These are phyloP conservation scores for Ephemerocybe angulata DNA, from an alignment of 768 basidiomycete species.

Conservation along the genomic window DNA sequence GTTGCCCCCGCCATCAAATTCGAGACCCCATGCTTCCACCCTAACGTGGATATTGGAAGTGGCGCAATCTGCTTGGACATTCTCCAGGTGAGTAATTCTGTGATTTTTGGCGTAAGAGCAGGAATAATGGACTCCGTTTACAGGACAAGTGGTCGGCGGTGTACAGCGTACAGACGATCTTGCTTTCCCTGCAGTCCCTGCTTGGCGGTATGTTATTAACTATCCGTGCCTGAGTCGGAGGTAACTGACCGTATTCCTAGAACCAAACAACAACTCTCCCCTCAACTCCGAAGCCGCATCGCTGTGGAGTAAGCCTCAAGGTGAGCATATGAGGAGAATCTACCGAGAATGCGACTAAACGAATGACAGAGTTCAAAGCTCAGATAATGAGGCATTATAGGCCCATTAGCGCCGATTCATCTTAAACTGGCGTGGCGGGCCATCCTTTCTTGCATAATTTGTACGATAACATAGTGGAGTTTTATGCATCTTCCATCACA, in stretches of 20 bases:
- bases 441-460: not conserved
- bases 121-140: constrained; percentile 1
- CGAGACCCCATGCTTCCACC: constrained; percentile 87
- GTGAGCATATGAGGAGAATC: constrained; percentile 32
- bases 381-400: constrained; percentile 75
- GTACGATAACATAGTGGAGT: too few relatives aligned
- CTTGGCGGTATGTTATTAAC: constrained; percentile 65
- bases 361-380: constrained; percentile 57
- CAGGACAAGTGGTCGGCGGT: constrained; percentile 94
- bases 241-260: constrained; percentile 33
- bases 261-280: constrained; percentile 92
- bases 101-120: not conserved
- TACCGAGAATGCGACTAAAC: constrained; percentile 3
- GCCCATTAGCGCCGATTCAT: constrained; percentile 39
- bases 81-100: constrained; percentile 51
- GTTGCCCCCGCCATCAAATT: constrained; percentile 82
- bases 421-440: constrained; percentile 12
- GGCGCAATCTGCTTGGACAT: constrained; percentile 87
- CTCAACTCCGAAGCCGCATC: constrained; percentile 83
- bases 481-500: too few relatives aligned
- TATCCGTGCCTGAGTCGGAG: not conserved
- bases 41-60: constrained; percentile 77
- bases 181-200: constrained; percentile 82
- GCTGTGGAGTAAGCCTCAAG: constrained; percentile 71
- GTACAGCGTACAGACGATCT: constrained; percentile 86